phyloP scores from a whole-genome alignment of 768 basidiomycete genomes.

The Leccinum disarticulatum region DNA sequence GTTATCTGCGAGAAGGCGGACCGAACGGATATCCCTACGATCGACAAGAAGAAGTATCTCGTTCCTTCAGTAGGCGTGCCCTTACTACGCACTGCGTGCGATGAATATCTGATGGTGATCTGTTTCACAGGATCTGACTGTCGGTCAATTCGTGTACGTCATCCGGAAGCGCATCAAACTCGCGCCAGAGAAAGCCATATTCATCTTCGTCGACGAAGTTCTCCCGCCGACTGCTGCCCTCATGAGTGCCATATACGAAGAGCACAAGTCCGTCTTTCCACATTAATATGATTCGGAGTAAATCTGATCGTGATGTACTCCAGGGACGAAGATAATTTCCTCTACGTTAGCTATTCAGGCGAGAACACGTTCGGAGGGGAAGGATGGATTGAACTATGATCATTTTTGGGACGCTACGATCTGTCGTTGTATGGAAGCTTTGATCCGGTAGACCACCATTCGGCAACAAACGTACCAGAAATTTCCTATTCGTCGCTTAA shows the following conservation, averaged over 20 bases:
- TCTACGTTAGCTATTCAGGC: slow-evolving; percentile 97
- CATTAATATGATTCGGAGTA: slow-evolving; percentile 1
- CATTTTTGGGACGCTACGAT: slow-evolving; percentile 19
- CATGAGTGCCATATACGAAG: slow-evolving; percentile 99
- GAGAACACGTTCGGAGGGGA: slow-evolving; percentile 88
- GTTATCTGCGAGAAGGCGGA: slow-evolving; percentile 99
- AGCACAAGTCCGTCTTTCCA: slow-evolving; percentile 82
- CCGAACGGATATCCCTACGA: slow-evolving; percentile 96
- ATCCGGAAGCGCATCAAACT: slow-evolving; percentile 99
- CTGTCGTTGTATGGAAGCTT: slow-evolving; percentile 21
- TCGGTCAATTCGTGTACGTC: slow-evolving; percentile 99
- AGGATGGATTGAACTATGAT: slow-evolving; percentile 35
- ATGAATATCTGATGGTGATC: slow-evolving; percentile 29
- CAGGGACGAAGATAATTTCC: slow-evolving; percentile 98
- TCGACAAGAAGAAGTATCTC: slow-evolving; percentile 99
- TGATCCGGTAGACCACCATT: slow-evolving; percentile 27
- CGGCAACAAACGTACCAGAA: slow-evolving; percentile 29
- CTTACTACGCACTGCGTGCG: slow-evolving; percentile 2
- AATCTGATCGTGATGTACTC: slow-evolving; percentile 27
- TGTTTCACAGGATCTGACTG: slow-evolving; percentile 77
- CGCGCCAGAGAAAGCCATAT: slow-evolving; percentile 99
- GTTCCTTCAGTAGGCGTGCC: slow-evolving; percentile 81
- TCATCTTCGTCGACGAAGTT: slow-evolving; percentile 99
- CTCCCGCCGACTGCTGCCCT: slow-evolving; percentile 96
- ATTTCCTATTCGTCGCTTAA: slow-evolving; percentile 11